These are phyloP conservation scores for Stachybotrys chlorohalonatus DNA, from an alignment of 2,329 filamentous ascomycete genomes.

Conservation along the genomic window DNA sequence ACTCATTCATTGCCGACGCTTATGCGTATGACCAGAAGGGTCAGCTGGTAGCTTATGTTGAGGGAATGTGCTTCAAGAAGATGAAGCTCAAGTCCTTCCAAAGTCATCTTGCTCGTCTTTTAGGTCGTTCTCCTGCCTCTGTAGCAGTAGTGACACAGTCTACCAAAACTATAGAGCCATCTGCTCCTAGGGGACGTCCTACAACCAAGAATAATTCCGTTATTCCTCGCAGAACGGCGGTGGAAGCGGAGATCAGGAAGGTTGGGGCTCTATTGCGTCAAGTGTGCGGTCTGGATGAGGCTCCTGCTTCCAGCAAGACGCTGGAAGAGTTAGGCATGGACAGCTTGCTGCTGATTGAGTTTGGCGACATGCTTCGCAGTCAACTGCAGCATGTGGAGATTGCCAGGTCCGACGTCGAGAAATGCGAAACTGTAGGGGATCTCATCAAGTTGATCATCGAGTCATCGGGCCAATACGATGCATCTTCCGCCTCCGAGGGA, in stretches of 20 bases:
- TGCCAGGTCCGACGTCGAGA: not conserved
- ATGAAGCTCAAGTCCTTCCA: slow-evolving; percentile 9
- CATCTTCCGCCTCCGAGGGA: not conserved
- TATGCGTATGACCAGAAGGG: slow-evolving; percentile 12
- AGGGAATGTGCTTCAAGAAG: slow-evolving; percentile 20
- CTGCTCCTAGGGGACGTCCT: not conserved
- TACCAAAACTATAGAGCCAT: too few species aligned
- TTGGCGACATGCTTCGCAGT: slow-evolving; percentile 5
- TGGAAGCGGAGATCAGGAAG: not conserved
- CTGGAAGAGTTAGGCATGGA: slow-evolving; percentile 14
- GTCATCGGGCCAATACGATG: not conserved
- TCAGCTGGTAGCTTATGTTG: slow-evolving; percentile 10
- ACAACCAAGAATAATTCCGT: too few species aligned
- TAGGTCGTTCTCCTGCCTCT: not conserved
- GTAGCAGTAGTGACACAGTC: not conserved
- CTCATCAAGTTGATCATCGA: not conserved
- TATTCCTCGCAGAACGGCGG: not conserved
- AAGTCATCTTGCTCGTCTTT: not conserved
- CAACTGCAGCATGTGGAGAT: not conserved
- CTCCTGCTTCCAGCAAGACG: slow-evolving; percentile 19
- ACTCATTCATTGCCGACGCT: slow-evolving; percentile 14
- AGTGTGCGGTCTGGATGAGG: slow-evolving; percentile 41
- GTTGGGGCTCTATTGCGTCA: slow-evolving; percentile 31
- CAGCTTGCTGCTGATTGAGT: slow-evolving; percentile 16
- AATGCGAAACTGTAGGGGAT: not conserved